Percentiles rank a stretch among this genome's conserved stretches.
phyloP scores from a whole-genome alignment of 495 filamentous ascomycete species.

The Amniculicola lignicola region DNA sequence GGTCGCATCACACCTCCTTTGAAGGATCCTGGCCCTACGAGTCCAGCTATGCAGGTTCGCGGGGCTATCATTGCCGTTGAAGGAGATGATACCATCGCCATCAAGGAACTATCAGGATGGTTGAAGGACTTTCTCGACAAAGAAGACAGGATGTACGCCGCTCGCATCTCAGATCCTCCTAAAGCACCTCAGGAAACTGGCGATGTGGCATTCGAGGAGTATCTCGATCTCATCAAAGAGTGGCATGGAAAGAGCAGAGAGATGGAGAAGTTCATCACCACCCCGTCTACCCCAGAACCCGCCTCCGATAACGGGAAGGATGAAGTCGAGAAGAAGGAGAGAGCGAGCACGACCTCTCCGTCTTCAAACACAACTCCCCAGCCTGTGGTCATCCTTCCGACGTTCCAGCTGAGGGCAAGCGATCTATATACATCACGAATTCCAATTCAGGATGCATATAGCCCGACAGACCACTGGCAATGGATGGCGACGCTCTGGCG shows the following conservation, averaged over 20 bases:
- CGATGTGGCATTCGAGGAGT: slow-evolving; percentile 50
- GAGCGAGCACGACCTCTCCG: slow-evolving; percentile 4
- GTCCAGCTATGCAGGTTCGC: slow-evolving; percentile 50
- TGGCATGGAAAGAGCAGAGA: slow-evolving; percentile 72
- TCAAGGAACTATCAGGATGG: slow-evolving; percentile 56
- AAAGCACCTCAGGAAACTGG: slow-evolving; percentile 43
- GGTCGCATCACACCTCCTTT: slow-evolving; percentile 67
- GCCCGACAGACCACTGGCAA: slow-evolving; percentile 90
- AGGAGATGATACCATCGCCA: slow-evolving; percentile 57
- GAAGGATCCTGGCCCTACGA: slow-evolving; percentile 44
- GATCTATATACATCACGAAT: slow-evolving; percentile 70
- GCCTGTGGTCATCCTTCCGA: slow-evolving; percentile 72
- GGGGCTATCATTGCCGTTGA: slow-evolving; percentile 83
- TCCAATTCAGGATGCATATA: slow-evolving; percentile 73
- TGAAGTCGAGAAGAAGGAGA: background rate
- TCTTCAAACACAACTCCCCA: slow-evolving; percentile 2
- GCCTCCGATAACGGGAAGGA: background rate
- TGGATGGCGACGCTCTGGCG: slow-evolving; percentile 97
- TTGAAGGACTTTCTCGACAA: slow-evolving; percentile 59
- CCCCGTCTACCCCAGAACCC: slow-evolving; percentile 10
- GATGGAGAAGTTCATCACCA: slow-evolving; percentile 61
- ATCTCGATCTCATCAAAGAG: slow-evolving; percentile 62
- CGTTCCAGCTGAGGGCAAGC: slow-evolving; percentile 71
- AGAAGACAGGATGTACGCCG: slow-evolving; percentile 56
- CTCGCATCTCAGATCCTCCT: slow-evolving; percentile 51